Evolutionary conservation across 306 rosid genomes (phyloP).

Genomic region (Pterocarpus santalinus): DNA sequence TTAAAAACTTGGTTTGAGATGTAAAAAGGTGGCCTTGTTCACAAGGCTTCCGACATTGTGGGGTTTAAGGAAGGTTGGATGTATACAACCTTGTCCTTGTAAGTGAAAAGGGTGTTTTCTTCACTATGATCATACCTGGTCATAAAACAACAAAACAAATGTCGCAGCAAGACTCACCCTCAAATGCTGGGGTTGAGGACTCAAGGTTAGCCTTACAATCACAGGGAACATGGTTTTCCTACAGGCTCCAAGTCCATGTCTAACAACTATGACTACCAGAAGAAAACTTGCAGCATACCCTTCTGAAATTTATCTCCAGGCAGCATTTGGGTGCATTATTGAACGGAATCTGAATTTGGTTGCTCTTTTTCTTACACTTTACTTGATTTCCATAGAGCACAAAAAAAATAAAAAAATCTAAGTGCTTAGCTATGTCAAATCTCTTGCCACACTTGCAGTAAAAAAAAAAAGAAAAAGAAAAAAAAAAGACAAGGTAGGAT

Average conservation of each 20-base stretch:
- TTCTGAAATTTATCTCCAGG: background rate
- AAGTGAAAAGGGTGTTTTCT: too few relatives aligned
- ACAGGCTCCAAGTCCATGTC: background rate
- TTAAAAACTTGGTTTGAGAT: background rate
- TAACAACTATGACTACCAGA: background rate
- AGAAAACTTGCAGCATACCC: background rate
- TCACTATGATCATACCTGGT: too few relatives aligned
- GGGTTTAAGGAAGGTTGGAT: background rate
- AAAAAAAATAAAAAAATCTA: background rate
- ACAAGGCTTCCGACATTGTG: background rate
- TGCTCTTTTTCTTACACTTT: background rate
- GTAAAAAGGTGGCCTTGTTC: background rate
- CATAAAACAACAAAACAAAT: too few relatives aligned
- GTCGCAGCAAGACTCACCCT: background rate
- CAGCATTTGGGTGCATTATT: slow-evolving; percentile 11
- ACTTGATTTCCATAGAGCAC: background rate
- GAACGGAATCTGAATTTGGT: background rate
- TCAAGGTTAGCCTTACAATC: background rate
- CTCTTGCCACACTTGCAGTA: background rate
- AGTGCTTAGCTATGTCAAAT: background rate
- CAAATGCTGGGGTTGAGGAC: background rate
- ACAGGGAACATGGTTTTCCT: background rate
- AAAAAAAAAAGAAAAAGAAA: too few relatives aligned
- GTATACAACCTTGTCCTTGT: too few relatives aligned
- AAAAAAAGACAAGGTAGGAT: too few relatives aligned